Evolutionary conservation across 2,329 filamentous ascomycete species (phyloP), one percentile per base, ranked within the genome.

Genomic region (Clonostachys rosea): DNA sequence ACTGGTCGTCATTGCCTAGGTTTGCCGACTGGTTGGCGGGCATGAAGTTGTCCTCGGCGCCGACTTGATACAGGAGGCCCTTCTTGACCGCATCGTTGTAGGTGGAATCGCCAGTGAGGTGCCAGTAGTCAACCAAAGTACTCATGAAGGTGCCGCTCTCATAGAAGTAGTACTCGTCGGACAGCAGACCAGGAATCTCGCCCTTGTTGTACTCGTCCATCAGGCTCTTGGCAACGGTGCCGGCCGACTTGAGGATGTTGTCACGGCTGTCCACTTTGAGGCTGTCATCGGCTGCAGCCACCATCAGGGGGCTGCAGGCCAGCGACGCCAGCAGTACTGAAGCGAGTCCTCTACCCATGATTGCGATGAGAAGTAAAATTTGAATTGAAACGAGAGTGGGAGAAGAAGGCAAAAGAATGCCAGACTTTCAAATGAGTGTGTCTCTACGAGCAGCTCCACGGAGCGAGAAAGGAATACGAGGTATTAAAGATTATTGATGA

Each of bases 1-100:
- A 77, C 63, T 86, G 83, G 56, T 86, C 83, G 52, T 86, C 83
- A 56, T 85, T 86, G 47, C 81, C 80, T 44, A 77, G 64, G 2
- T 70, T 66, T 64, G 1, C 18, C 18, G 76, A 77, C 45, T 74
- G 69, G 60, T 79, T 80, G 18, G 59, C 56, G 2, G 79, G 80
- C 73, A 79, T 78, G 60, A 75, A 83, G 56, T 81, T 73, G 43
- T 71, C 57, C 49, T 76, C 67, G 5, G 69, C 66, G 14, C 79
- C 79, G 34, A 71, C 67, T 58, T 83, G 80, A 51, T 70, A 75
- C 40, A 74, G 66, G 61, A 84, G 66, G 1, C 67, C 72, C 50
- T 76, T 60, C 45, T 71, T 81, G 6, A 77, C 64, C 24, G 76
- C 61, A 17, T 73, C 59, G 56, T 84, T 83, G 63, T 84, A 84